phyloP scores from a whole-genome alignment of 768 basidiomycete genomes.

The Mycena indigotica region DNA sequence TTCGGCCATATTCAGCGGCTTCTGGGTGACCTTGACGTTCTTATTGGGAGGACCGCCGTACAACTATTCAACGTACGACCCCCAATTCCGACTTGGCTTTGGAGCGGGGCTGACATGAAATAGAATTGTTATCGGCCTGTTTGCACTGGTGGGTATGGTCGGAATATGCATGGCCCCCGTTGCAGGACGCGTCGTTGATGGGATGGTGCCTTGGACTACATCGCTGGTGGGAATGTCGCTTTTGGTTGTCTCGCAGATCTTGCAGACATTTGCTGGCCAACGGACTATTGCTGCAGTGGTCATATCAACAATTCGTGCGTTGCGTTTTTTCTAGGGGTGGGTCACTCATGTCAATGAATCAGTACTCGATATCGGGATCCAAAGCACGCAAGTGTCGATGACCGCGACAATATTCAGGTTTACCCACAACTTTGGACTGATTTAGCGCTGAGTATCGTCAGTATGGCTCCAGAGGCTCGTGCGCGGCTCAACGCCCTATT shows the following conservation, averaged over 20 bases:
- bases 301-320: constrained; percentile 47
- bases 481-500: constrained; percentile 62
- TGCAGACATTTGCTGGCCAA: constrained; percentile 54
- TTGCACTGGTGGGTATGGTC: constrained; percentile 56
- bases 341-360: not conserved
- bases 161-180: constrained; percentile 56
- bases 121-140: constrained; percentile 57
- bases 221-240: constrained; percentile 45
- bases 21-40: constrained; percentile 61
- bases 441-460: constrained; percentile 35
- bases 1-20: constrained; percentile 39
- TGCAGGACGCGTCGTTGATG: constrained; percentile 55
- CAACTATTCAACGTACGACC: constrained; percentile 50
- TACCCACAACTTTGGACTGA: not conserved
- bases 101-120: constrained; percentile 20
- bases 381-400: constrained; percentile 55
- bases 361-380: constrained; percentile 49
- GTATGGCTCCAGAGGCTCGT: constrained; percentile 42
- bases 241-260: constrained; percentile 42
- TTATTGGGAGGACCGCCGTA: constrained; percentile 60
- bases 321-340: not conserved
- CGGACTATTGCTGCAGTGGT: constrained; percentile 53
- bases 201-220: constrained; percentile 59
- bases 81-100: not conserved
- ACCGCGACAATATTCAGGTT: constrained; percentile 41